These are phyloP conservation scores for Tremella mesenterica DNA, from an alignment of 768 basidiomycete species.

Conservation along the genomic window DNA sequence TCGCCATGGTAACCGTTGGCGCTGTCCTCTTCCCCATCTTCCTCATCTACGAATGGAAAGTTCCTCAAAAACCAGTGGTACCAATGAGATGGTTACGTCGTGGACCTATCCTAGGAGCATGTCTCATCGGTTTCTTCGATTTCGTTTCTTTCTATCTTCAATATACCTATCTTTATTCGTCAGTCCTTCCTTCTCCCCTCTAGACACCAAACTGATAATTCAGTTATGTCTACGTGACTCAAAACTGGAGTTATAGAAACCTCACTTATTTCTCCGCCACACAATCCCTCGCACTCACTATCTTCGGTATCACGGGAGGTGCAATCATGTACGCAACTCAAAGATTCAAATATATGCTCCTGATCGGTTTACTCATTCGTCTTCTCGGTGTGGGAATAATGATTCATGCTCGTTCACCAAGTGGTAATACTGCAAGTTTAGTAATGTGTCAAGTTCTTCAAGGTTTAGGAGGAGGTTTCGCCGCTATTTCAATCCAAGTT, in stretches of 20 bases:
- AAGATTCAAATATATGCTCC: constrained; percentile 56
- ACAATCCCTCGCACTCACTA: constrained; percentile 53
- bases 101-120: constrained; percentile 54
- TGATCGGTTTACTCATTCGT: constrained; percentile 56
- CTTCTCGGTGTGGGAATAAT: constrained; percentile 60
- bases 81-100: constrained; percentile 56
- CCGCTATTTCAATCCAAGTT: constrained; percentile 54
- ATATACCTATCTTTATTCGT: constrained; percentile 65
- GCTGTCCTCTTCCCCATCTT: constrained; percentile 23
- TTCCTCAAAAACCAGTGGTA: constrained; percentile 56
- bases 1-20: constrained; percentile 47
- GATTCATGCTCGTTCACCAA: constrained; percentile 61
- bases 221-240: constrained; percentile 40
- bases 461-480: constrained; percentile 66
- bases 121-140: constrained; percentile 54
- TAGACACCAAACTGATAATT: background rate
- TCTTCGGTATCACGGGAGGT: constrained; percentile 60
- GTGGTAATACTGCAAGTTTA: constrained; percentile 45
- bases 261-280: constrained; percentile 59
- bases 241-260: constrained; percentile 51
- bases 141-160: constrained; percentile 52
- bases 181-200: constrained; percentile 51
- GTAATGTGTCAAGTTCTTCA: constrained; percentile 64
- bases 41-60: constrained; percentile 46
- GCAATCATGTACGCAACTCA: constrained; percentile 52